Percentiles rank a stretch among this genome's conserved stretches.
Evolutionary conservation across 495 filamentous ascomycete genomes (phyloP).

Genomic region (Penicillium silybi): DNA sequence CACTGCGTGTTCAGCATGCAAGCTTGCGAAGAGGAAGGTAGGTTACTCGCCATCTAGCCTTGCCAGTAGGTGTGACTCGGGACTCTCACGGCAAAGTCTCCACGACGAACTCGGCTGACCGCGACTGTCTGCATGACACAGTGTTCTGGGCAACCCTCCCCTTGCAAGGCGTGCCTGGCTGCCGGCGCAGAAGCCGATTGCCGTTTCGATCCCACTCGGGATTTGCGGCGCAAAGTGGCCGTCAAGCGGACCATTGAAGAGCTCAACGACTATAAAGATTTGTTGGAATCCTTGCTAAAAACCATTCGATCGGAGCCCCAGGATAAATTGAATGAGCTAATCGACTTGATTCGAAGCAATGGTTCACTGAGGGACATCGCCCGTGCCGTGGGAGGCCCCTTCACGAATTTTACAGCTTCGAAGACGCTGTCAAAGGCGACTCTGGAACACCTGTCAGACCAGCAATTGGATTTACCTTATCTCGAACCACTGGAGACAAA

Average conservation of each 20-base stretch:
- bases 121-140: conserved; percentile 7
- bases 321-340: conserved; percentile 20
- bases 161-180: conserved; percentile 35
- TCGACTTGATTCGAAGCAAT: conserved; percentile 25
- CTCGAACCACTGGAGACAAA: neutral
- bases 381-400: conserved; percentile 16
- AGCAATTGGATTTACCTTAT: neutral
- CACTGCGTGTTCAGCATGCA: conserved; percentile 39
- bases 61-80: neutral
- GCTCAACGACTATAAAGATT: conserved; percentile 28
- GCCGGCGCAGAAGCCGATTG: conserved; percentile 28
- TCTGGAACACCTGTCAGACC: conserved; percentile 3
- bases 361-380: conserved; percentile 23
- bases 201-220: conserved; percentile 37
- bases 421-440: conserved; percentile 7
- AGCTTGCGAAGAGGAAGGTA: conserved; percentile 43
- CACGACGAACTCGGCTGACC: neutral
- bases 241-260: conserved; percentile 36
- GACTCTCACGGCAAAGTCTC: neutral
- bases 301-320: conserved; percentile 24
- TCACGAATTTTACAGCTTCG: conserved; percentile 17
- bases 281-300: conserved; percentile 29
- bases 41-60: neutral
- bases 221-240: conserved; percentile 40
- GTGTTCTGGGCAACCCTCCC: conserved; percentile 37